Evolutionary conservation across 306 rosid species (phyloP), one percentile per base, ranked within the genome.

Genomic region (Citrullus amarus): DNA sequence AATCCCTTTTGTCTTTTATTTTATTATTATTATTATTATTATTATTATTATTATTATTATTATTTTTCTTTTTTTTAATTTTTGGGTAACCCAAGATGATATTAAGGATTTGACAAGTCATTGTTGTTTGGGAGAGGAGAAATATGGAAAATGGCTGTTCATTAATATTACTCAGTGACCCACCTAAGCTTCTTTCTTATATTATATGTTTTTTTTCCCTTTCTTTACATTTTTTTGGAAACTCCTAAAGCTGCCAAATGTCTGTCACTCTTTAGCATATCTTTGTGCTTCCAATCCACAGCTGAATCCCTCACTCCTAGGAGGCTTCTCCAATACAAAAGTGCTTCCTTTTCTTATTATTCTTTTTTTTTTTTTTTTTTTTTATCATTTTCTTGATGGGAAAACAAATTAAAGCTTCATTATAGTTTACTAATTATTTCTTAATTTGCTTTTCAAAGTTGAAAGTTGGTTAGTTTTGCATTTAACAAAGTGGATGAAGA

Each of bases 251-350:
- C 90, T 89, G 88, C 79, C 88, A 84, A 88, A 84, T 89, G 84
- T 83, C 79, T 84, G 79, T 46, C 65, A 82, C 83, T 81, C 86
- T 83, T 81, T 88, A 81, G 84, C 88, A 88, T 80, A 80, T 90
- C 80, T 81, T 81, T 88, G 78, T 82, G 84, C 38, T 59, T 75
- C 84, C 78, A 85, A 82, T 78, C 78, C 80, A 82, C 84, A 87
- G 28, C 20, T 73, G 46, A 84, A 85, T 86, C 83, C 92, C 91
- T 84, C 86, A 88, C 88, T 89, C 91, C 90, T 85, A 90, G 93
- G 90, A 85, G 88, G 88, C 96, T 90, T 90, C 88, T 80, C 77
- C 85, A 78, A 78, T 87, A 90, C 90, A 90, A 90, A 92, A 92
- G 96, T 85, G 76, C 72, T 87, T 53, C 25, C 76, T 46, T 71